Base-by-base conservation (phyloP, 1,284 basidiomycete genomes). In the Rhodofomes roseus region DNA sequence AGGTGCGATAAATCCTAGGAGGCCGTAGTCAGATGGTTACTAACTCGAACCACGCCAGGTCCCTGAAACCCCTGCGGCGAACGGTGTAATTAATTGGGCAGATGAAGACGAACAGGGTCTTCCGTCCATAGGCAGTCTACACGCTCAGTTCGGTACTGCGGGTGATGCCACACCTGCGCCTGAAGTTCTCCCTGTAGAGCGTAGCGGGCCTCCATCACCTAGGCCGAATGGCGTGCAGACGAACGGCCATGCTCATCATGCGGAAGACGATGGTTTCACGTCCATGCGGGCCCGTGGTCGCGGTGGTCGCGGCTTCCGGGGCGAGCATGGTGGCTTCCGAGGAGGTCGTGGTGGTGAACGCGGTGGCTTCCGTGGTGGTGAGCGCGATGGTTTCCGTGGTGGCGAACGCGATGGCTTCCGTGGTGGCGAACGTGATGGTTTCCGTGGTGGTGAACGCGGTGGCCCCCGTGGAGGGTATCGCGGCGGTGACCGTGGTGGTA, bases 221-320 rank as follows among this genome's bases (percentile, higher is more conserved):
- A 44, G 43, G 36, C 48, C 63, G 16, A 63, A 65, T 56, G 64
- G 57, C 63, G 53, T 27, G 16, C 55, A 55, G 6, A 39, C 50
- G 16, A 73, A 75, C 60, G 73, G 64, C 34, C 51, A 55, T 48
- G 55, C 31, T 25, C 62, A 69, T 25, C 57, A 58, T 18, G 67
- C 65, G 16, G 69, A 71, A 9, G 86, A 84, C 36, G 83, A 90
- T 46, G 87, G 87, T 0, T 90, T 91, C 71, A 82, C 74, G 5
- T 78, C 77, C 18, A 74, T 74, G 41, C 73, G 78, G 58, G 76
- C 76, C 29, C 68, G 74, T 25, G 71, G 71, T 2, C 70, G 72
- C 18, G 65, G 68, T 20, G 56, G 66, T 31, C 63, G 68, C 14
- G 67, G 69, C 8, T 65, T 63, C 61, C 62, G 70, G 34, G 71